Evolutionary conservation across 1,284 basidiomycete species (phyloP).

Genomic region (Cerrena zonata): DNA sequence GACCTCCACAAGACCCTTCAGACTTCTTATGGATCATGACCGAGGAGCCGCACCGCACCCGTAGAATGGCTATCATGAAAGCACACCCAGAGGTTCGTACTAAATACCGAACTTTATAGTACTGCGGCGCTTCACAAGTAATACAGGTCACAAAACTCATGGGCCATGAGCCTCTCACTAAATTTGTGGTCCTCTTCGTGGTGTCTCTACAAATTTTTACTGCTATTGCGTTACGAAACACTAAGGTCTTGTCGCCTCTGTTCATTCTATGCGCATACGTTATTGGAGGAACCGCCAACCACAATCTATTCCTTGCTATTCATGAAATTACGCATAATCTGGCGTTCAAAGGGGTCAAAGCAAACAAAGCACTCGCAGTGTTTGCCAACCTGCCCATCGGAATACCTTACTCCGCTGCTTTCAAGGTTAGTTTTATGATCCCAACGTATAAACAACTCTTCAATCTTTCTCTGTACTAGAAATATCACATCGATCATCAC

Average conservation of each 20-base stretch:
- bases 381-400: slow-evolving; percentile 90
- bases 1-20: slow-evolving; percentile 60
- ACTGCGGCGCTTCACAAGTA: background rate
- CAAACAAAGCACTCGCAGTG: slow-evolving; percentile 86
- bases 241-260: slow-evolving; percentile 60
- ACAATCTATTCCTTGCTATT: slow-evolving; percentile 95
- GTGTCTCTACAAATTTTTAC: slow-evolving; percentile 70
- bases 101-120: background rate
- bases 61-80: slow-evolving; percentile 86
- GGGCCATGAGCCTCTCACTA: slow-evolving; percentile 89
- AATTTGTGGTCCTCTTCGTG: slow-evolving; percentile 79
- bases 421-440: slow-evolving; percentile 64
- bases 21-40: slow-evolving; percentile 95
- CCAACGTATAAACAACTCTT: background rate
- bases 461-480: slow-evolving; percentile 34
- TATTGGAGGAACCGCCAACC: slow-evolving; percentile 92
- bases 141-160: slow-evolving; percentile 84
- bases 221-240: slow-evolving; percentile 63
- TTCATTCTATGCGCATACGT: slow-evolving; percentile 80
- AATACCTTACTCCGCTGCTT: slow-evolving; percentile 90
- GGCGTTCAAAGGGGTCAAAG: slow-evolving; percentile 78
- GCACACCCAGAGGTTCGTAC: slow-evolving; percentile 81
- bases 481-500: slow-evolving; percentile 92
- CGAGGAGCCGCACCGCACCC: slow-evolving; percentile 90
- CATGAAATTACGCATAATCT: slow-evolving; percentile 99